Conservation (phyloP, 805 yeast genomes). For the Lipomyces starkeyi region DNA sequence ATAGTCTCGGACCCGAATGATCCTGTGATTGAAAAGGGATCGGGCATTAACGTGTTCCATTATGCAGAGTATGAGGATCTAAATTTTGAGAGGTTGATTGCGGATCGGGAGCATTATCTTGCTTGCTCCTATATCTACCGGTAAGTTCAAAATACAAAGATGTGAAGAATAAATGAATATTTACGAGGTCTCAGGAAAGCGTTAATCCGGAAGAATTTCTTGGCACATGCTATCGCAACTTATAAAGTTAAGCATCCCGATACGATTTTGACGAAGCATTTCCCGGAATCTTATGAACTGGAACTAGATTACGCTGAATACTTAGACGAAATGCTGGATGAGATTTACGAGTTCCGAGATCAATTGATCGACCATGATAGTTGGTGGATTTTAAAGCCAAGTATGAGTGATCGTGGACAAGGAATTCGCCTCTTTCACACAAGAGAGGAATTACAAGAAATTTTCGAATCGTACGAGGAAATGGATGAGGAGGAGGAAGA, state of each 20-base stretch:
- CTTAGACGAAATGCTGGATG: slow-evolving; percentile 90
- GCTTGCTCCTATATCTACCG: slow-evolving; percentile 79
- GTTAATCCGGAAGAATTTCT: slow-evolving; percentile 84
- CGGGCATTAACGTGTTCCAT: slow-evolving; percentile 59
- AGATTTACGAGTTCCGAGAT: slow-evolving; percentile 83
- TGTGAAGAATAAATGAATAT: neutral
- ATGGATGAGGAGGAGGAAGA: slow-evolving; percentile 67
- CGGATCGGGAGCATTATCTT: slow-evolving; percentile 56
- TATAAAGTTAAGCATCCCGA: slow-evolving; percentile 76
- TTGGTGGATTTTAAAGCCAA: slow-evolving; percentile 88
- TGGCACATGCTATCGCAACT: slow-evolving; percentile 81
- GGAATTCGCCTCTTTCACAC: slow-evolving; percentile 86
- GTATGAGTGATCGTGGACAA: slow-evolving; percentile 97
- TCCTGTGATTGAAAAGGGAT: slow-evolving; percentile 39
- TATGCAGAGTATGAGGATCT: slow-evolving; percentile 90
- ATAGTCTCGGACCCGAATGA: slow-evolving; percentile 40
- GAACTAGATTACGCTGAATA: slow-evolving; percentile 97
- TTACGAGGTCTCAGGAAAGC: slow-evolving; percentile 62
- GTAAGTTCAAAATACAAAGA: slow-evolving; percentile 8
- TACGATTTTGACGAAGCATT: slow-evolving; percentile 62
- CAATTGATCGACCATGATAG: slow-evolving; percentile 65
- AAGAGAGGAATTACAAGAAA: slow-evolving; percentile 76
- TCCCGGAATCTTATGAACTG: slow-evolving; percentile 76
- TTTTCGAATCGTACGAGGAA: slow-evolving; percentile 86
- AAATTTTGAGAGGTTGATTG: slow-evolving; percentile 68